Conservation (phyloP, 148 eudicot species). For the Salicornia ramosissima region DNA sequence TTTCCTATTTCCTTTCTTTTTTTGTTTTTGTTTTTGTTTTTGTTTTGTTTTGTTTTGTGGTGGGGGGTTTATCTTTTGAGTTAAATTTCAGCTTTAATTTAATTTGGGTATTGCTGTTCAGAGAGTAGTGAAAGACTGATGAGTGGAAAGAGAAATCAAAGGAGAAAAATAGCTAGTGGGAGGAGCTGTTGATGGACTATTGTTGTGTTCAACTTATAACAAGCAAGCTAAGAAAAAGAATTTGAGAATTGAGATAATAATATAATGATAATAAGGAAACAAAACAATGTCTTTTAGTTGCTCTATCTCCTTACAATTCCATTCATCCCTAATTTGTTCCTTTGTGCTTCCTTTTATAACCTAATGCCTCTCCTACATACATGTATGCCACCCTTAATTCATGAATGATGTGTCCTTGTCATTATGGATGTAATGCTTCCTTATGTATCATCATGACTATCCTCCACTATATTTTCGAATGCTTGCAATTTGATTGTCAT, state of each 20-base stretch:
- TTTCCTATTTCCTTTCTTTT: background rate
- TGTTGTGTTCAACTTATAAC: no score
- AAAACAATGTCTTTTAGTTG: background rate
- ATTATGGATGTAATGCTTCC: background rate
- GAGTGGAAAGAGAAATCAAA: slow-evolving; percentile 11
- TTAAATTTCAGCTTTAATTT: slow-evolving; percentile 27
- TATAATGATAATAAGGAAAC: background rate
- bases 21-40: no score
- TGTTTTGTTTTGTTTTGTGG: no score
- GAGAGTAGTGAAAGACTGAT: slow-evolving; percentile 16
- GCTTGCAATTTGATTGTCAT: no score
- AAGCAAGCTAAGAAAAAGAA: slow-evolving; percentile 14
- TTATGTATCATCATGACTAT: background rate
- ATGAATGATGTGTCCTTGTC: background rate
- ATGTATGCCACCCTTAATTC: background rate
- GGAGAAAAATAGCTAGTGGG: slow-evolving; percentile 3
- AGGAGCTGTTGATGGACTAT: slow-evolving; percentile 5
- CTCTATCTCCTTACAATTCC: slow-evolving; percentile 7
- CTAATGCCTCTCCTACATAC: background rate
- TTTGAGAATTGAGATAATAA: background rate
- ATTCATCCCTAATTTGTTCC: slow-evolving; percentile 6
- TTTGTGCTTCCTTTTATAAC: slow-evolving; percentile 17
- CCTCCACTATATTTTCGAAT: background rate
- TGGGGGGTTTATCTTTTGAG: background rate
- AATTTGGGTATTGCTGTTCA: slow-evolving; percentile 17